A percentile compares a stretch with the other conserved stretches of the same genome.
Conservation (phyloP, 148 eudicot genomes). For the Fagopyrum homotropicum region DNA sequence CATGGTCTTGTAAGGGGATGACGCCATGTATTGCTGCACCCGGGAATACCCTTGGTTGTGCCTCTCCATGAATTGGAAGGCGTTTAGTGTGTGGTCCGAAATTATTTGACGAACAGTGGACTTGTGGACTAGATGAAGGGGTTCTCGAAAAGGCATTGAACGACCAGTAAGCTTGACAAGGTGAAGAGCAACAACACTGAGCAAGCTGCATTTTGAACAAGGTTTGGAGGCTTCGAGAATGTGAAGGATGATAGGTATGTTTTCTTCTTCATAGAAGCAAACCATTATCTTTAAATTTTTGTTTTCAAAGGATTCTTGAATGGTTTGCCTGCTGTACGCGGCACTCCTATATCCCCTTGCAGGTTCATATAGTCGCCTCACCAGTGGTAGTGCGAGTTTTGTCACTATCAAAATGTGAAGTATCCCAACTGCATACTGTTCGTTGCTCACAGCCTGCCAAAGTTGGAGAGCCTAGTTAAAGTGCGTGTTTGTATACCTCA, state of each 20-base stretch:
- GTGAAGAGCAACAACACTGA: conserved; percentile 25
- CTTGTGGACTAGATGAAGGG: conserved; percentile 20
- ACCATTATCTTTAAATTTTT: conserved; percentile 23
- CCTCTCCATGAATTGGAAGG: conserved; percentile 13
- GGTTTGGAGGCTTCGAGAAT: conserved; percentile 20
- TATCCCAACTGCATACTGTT: conserved; percentile 19
- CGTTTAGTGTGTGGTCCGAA: conserved; percentile 9
- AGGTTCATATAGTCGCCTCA: conserved; percentile 27
- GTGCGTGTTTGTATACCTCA: too few relatives aligned
- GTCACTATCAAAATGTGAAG: conserved; percentile 26
- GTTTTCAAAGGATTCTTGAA: conserved; percentile 13
- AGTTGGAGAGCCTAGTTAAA: background rate
- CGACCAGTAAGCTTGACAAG: conserved; percentile 24
- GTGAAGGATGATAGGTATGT: conserved; percentile 15
- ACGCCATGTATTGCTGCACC: conserved; percentile 13
- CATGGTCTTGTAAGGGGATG: conserved; percentile 17
- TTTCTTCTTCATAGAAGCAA: conserved; percentile 32
- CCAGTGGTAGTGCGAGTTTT: conserved; percentile 26
- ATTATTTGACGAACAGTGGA: conserved; percentile 9
- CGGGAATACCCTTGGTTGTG: conserved; percentile 1
- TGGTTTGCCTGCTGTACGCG: conserved; percentile 7
- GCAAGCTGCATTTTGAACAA: background rate
- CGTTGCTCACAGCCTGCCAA: conserved; percentile 21
- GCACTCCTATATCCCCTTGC: conserved; percentile 16
- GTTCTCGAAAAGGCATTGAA: conserved; percentile 24